Base-by-base conservation (phyloP, 768 basidiomycete species). In the Mycena filopes region DNA sequence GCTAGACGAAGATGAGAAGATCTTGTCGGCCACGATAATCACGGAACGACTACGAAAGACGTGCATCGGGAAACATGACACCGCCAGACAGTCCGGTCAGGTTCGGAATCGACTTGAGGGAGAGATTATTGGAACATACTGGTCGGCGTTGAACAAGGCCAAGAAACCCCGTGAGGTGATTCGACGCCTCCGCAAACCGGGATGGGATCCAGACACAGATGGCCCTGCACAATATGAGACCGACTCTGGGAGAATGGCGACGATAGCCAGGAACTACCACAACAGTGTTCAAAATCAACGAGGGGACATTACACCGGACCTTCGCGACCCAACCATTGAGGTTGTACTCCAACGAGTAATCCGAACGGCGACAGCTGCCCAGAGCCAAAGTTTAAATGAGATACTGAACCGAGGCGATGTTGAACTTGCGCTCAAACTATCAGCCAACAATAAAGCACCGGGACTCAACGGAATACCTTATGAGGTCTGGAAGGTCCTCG, bases 21-120 rank as follows among this genome's bases (percentile, higher is more conserved):
- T 42, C 13, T 20, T 55, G 18, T 29, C 40, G 0, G 41, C 54
- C 2, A 41, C 41, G 5, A 4, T 55, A 1, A 5, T 55, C 2
- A 55, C 54, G 0, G 28, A 55, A 12, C 29, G 43, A 31, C 41
- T 55, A 9, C 9, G 26, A 3, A 43, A 6, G 1, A 25, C 43
- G 1, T 31, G 29, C 31, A 41, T 55, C 3, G 5, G 20, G 15
- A 28, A 41, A 21, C 54, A 55, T 20, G 29, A n/a, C 26, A 55
- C 28, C 23, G 54, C 54, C 4, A 18, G 54, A n/a, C 42, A 29
- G 6, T 9, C 42, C 16, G 41, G 26, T 18, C 54, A 55, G n/a
- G 21, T 55, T 18, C 26, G 41, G 5, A 55, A 55, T 20, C 42
- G 54, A n/a, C 40, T 55, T 16, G 40, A 55, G 28, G 53, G 53